Evolutionary conservation across 805 yeast genomes (phyloP).

Genomic region (Starmerella roubikii): DNA sequence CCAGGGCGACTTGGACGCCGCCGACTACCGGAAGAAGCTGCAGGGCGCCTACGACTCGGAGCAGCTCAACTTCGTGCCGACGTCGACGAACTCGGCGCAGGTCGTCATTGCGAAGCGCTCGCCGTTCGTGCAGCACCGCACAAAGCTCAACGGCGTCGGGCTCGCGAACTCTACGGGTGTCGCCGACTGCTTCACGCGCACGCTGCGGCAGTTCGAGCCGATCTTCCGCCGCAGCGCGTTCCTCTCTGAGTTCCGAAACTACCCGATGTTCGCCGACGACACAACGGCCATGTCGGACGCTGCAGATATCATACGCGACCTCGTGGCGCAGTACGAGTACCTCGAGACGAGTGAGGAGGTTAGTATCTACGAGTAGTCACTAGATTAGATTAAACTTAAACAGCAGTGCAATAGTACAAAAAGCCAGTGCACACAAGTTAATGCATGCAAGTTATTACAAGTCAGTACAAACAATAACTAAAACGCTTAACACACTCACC

Average conservation of each 20-base stretch:
- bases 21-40: constrained; percentile 44
- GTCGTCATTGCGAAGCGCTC: constrained; percentile 65
- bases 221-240: constrained; percentile 73
- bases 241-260: constrained; percentile 53
- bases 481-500: too few relatives aligned
- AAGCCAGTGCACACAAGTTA: too few relatives aligned
- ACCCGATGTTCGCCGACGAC: constrained; percentile 30
- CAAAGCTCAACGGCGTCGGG: constrained; percentile 63
- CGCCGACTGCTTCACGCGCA: constrained; percentile 47
- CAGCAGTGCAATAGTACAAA: too few relatives aligned
- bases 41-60: constrained; percentile 30
- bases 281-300: constrained; percentile 66
- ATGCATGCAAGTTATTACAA: too few relatives aligned
- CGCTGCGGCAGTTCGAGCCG: constrained; percentile 64
- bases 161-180: constrained; percentile 73
- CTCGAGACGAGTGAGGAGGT: too few relatives aligned
- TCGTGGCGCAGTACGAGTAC: constrained; percentile 59
- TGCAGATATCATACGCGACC: constrained; percentile 44
- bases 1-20: constrained; percentile 53
- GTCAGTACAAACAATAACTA: too few relatives aligned
- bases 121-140: constrained; percentile 36
- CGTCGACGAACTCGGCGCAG: constrained; percentile 71
- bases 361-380: too few relatives aligned
- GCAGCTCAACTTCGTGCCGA: constrained; percentile 62
- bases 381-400: too few relatives aligned